Evolutionary conservation across 2,329 filamentous ascomycete genomes (phyloP), one percentile per base, ranked within the genome.

Genomic region (Neonectria punicea): DNA sequence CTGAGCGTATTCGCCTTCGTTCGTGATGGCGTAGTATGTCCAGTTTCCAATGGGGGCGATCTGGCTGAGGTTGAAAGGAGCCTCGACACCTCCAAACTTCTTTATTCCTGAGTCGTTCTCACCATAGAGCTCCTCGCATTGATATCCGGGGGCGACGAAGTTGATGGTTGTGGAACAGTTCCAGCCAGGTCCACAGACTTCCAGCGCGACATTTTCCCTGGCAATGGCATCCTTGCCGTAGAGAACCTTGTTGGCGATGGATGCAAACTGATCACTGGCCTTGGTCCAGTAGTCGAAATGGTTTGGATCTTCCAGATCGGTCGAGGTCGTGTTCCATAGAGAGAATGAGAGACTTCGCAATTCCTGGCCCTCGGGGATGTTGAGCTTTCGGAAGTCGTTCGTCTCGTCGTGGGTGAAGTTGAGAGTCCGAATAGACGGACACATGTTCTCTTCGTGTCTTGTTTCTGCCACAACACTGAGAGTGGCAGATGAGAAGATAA

Each of bases 331-430:
- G 8, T 73, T 70, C 44, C 69, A 73, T 0, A 65, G n/a, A 3
- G 67, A 65, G 28, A 73, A 55, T 0, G 69, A 71, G 1, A 63
- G 58, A 4, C 70, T 65, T 2, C 60, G 63, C 47, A 73, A 1
- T 20, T 56, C 1, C 54, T 65, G 2, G 53, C 63, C 10, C 5
- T 67, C 36, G 22, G 60, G 41, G 3, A 50, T 39, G 14, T 39
- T 58, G 14, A 59, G 49, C 6, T 59, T 30, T 20, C 58, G 25
- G 28, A 44, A 68, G 25, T 60, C 39, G 22, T 67, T 62, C 5
- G 44, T 51, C 18, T 63, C 65, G 14, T 73, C 71, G 9, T 73
- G 69, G 1, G 65, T 58, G 0, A 73, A 73, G 54, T 73, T 73
- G 1, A 73, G 53, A 1, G 71, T 73, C 18, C 70, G 65, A 11